These are phyloP conservation scores for Alternaria tenuissima DNA, from an alignment of 2,329 filamentous ascomycete genomes.

Conservation along the genomic window DNA sequence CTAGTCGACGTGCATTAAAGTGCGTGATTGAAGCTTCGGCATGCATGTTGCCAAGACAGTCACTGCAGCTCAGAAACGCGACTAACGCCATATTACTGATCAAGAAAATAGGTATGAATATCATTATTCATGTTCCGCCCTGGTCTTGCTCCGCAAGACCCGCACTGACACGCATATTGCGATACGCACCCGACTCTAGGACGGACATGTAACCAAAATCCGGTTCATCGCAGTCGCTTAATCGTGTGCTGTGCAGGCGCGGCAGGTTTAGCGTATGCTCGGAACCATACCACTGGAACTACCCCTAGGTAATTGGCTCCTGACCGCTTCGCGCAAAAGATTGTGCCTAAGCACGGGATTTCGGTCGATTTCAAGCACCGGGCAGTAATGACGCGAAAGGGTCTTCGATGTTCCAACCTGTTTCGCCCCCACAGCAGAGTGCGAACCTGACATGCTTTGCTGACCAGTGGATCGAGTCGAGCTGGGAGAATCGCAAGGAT, in stretches of 20 bases:
- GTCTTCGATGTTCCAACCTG: conserved; percentile 4
- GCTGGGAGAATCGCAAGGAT: conserved; percentile 32
- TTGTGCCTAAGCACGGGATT: conserved; percentile 5
- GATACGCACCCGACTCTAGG: conserved; percentile 1
- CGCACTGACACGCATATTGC: conserved; percentile 1
- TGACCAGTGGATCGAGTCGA: conserved; percentile 29
- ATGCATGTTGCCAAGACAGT: conserved; percentile 25
- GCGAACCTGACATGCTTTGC: conserved; percentile 33
- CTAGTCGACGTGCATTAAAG: conserved; percentile 6
- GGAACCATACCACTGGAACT: conserved; percentile 8
- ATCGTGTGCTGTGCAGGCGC: not conserved
- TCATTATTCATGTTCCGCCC: not conserved
- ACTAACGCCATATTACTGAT: conserved; percentile 4
- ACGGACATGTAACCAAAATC: conserved; percentile 1
- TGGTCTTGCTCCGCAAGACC: not conserved
- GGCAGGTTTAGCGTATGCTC: conserved; percentile 9
- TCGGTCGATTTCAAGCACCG: conserved; percentile 13
- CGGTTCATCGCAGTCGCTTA: conserved; percentile 5
- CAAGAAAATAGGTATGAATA: conserved; percentile 4
- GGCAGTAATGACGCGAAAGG: not conserved
- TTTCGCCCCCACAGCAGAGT: conserved; percentile 39
- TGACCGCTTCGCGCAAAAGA: not conserved
- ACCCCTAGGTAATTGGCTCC: conserved; percentile 2
- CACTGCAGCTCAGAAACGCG: conserved; percentile 9
- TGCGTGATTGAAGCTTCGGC: conserved; percentile 16